Evolutionary conservation across 164 flowering plant genomes (phyloP).

Genomic region (Liriodendron chinense): DNA sequence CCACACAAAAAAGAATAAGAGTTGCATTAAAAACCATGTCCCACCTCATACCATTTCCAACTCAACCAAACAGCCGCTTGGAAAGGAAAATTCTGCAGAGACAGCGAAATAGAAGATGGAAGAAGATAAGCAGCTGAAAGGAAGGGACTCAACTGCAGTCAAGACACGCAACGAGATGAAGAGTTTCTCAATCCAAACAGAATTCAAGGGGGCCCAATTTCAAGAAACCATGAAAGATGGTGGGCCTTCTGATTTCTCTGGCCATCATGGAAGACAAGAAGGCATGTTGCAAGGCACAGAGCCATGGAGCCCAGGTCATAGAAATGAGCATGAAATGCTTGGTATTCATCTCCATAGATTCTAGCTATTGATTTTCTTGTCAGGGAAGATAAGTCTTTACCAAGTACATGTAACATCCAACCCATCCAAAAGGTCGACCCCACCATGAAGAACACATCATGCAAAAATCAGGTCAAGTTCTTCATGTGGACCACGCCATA

Average conservation of each 20-base stretch:
- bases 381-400: no score
- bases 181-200: background rate
- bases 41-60: no score
- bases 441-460: no score
- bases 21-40: no score
- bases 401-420: no score
- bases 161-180: background rate
- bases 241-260: background rate
- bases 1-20: no score
- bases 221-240: background rate
- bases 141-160: background rate
- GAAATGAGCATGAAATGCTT: constrained; percentile 9
- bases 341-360: constrained; percentile 8
- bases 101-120: constrained; percentile 1
- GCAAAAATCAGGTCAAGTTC: no score
- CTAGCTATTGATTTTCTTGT: background rate
- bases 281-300: background rate
- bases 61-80: no score
- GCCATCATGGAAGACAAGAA: background rate
- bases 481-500: no score
- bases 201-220: background rate
- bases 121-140: background rate
- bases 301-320: constrained; percentile 13
- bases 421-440: no score
- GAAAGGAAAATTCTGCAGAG: no score